Evolutionary conservation across 2,329 filamentous ascomycete genomes (phyloP).

Genomic region (Aspergillus unguis): DNA sequence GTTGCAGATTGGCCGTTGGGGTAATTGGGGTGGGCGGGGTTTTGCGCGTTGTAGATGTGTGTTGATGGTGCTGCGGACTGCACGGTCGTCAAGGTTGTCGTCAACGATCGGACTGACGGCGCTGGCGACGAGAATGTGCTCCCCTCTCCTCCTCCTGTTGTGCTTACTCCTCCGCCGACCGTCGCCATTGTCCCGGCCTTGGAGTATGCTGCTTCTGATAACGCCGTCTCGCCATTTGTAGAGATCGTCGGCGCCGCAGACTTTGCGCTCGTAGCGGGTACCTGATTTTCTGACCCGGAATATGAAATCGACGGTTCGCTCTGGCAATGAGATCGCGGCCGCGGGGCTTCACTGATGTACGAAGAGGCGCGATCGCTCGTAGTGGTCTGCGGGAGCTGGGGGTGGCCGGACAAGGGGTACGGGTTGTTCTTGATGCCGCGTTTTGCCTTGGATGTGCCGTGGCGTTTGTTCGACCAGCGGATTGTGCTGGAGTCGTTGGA

Average conservation of each 20-base stretch:
- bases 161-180: conserved; percentile 62
- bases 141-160: conserved; percentile 63
- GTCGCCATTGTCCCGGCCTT: conserved; percentile 72
- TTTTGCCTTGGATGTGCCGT: conserved; percentile 45
- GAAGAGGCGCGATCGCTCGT: conserved; percentile 47
- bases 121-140: conserved; percentile 65
- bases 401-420: conserved; percentile 76
- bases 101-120: conserved; percentile 62
- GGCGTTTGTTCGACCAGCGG: conserved; percentile 40
- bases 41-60: conserved; percentile 38
- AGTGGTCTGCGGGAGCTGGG: conserved; percentile 41
- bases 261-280: conserved; percentile 62
- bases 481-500: conserved; percentile 55
- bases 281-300: conserved; percentile 59
- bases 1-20: conserved; percentile 31
- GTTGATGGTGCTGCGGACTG: conserved; percentile 58
- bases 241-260: conserved; percentile 76
- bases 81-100: conserved; percentile 64
- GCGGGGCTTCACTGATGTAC: conserved; percentile 48
- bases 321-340: conserved; percentile 49
- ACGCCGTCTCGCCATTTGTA: conserved; percentile 74
- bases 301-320: conserved; percentile 61
- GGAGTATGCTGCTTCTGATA: conserved; percentile 72
- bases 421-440: conserved; percentile 71
- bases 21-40: conserved; percentile 27